Conservation (phyloP, 108 stramenopile species). For the Skeletonema marinoi region DNA sequence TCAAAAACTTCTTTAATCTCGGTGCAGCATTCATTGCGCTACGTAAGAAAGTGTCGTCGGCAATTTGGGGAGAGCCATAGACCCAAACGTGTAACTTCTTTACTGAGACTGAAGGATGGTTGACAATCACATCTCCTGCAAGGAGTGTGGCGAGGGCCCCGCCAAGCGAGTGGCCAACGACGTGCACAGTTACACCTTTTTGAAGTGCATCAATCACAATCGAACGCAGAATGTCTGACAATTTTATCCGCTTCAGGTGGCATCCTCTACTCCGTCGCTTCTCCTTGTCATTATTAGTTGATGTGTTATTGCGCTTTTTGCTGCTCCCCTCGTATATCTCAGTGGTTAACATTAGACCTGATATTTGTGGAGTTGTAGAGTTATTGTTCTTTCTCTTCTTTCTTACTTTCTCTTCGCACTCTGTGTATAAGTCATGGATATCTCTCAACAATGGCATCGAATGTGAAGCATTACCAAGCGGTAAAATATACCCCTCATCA, state of each 20-base stretch:
- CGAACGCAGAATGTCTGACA: constrained; percentile 36
- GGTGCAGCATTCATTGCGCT: constrained; percentile 21
- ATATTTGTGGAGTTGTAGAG: not conserved
- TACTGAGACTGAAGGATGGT: constrained; percentile 29
- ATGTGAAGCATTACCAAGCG: constrained; percentile 1
- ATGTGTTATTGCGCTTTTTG: constrained; percentile 4
- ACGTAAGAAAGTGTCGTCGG: constrained; percentile 46
- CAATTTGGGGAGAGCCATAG: constrained; percentile 61
- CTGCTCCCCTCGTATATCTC: not conserved
- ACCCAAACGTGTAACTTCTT: constrained; percentile 40
- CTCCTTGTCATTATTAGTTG: constrained; percentile 7
- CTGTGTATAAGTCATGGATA: not conserved
- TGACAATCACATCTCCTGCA: constrained; percentile 48
- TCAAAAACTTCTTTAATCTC: constrained; percentile 35
- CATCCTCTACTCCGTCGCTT: constrained; percentile 24
- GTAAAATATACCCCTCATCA: constrained; percentile 46
- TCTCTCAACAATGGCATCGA: not conserved
- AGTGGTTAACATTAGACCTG: not conserved
- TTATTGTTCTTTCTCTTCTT: not conserved
- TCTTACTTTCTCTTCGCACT: constrained; percentile 18
- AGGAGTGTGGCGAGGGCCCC: constrained; percentile 47
- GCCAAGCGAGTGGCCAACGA: constrained; percentile 54
- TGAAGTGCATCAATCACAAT: constrained; percentile 31
- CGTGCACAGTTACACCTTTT: constrained; percentile 41
- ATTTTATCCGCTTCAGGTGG: constrained; percentile 19